phyloP scores from a whole-genome alignment of 2,329 filamentous ascomycete species.

The Pseudocercospora pini-densiflorae region DNA sequence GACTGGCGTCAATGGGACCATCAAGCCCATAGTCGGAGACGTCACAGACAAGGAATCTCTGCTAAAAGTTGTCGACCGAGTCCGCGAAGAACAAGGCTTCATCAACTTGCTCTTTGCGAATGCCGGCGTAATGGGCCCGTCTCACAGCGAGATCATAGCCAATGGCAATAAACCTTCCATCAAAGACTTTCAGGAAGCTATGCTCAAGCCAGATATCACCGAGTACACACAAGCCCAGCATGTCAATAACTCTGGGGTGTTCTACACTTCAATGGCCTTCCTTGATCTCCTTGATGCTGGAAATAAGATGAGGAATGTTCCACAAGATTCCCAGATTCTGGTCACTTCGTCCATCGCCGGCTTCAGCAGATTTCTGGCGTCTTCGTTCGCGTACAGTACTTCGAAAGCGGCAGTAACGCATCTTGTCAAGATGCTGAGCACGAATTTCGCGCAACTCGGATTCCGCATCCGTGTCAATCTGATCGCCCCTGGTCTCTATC shows the following conservation, averaged over 20 bases:
- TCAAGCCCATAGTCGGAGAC: slow-evolving; percentile 52
- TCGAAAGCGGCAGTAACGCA: slow-evolving; percentile 56
- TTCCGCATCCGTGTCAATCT: slow-evolving; percentile 55
- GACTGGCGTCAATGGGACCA: slow-evolving; percentile 42
- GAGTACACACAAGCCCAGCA: slow-evolving; percentile 42
- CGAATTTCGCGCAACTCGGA: slow-evolving; percentile 43
- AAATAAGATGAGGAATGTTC: slow-evolving; percentile 46
- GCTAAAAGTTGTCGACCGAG: slow-evolving; percentile 43
- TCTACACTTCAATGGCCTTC: slow-evolving; percentile 48
- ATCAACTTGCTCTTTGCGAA: slow-evolving; percentile 44
- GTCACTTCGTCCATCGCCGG: slow-evolving; percentile 54
- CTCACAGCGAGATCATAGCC: slow-evolving; percentile 18
- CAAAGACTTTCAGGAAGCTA: slow-evolving; percentile 27
- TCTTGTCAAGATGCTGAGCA: slow-evolving; percentile 56
- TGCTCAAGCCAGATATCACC: slow-evolving; percentile 33
- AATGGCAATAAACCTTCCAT: slow-evolving; percentile 23
- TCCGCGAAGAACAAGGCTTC: slow-evolving; percentile 44
- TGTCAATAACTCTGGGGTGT: slow-evolving; percentile 46
- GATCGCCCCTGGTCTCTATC: slow-evolving; percentile 49
- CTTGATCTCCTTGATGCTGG: slow-evolving; percentile 47
- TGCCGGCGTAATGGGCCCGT: slow-evolving; percentile 36
- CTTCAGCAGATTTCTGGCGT: slow-evolving; percentile 42
- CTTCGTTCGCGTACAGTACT: slow-evolving; percentile 50
- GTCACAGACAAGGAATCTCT: slow-evolving; percentile 50
- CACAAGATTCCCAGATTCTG: slow-evolving; percentile 49